Evolutionary conservation across 2,329 filamentous ascomycete species (phyloP).

Genomic region (Cladosporium colombiae): DNA sequence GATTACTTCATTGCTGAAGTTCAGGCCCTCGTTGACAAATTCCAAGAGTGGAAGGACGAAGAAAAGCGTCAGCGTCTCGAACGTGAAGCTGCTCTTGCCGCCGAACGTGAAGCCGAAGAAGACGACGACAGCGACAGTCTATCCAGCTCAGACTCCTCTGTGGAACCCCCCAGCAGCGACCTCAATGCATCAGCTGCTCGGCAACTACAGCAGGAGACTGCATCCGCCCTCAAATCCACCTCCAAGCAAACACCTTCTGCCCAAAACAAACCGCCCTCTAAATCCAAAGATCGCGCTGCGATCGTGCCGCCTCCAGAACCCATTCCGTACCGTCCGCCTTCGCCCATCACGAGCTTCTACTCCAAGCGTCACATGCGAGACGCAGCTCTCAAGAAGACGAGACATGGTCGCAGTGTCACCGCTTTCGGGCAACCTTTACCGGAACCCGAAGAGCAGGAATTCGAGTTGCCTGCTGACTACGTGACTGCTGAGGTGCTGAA

Average conservation of each 20-base stretch:
- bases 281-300: constrained; percentile 20
- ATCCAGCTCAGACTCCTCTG: constrained; percentile 31
- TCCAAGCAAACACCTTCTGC: constrained; percentile 30
- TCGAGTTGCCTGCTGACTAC: constrained; percentile 70
- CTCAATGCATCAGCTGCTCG: constrained; percentile 70
- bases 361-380: constrained; percentile 76
- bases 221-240: constrained; percentile 49
- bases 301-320: constrained; percentile 43
- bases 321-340: constrained; percentile 49
- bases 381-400: constrained; percentile 70
- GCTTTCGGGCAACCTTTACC: constrained; percentile 84
- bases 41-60: constrained; percentile 81
- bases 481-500: constrained; percentile 51
- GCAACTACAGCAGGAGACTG: constrained; percentile 73
- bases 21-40: constrained; percentile 79
- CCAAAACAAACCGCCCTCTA: constrained; percentile 34
- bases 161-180: constrained; percentile 65
- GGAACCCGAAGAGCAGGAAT: constrained; percentile 69
- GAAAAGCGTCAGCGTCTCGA: constrained; percentile 81
- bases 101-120: constrained; percentile 49
- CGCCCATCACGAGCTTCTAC: constrained; percentile 76
- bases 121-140: constrained; percentile 34
- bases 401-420: constrained; percentile 68
- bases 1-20: constrained; percentile 84
- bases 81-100: constrained; percentile 63